A percentile compares a stretch with the other conserved stretches of the same genome.
These are phyloP conservation scores for Stemphylium beticola DNA, from an alignment of 2,329 filamentous ascomycete genomes.

Conservation along the genomic window DNA sequence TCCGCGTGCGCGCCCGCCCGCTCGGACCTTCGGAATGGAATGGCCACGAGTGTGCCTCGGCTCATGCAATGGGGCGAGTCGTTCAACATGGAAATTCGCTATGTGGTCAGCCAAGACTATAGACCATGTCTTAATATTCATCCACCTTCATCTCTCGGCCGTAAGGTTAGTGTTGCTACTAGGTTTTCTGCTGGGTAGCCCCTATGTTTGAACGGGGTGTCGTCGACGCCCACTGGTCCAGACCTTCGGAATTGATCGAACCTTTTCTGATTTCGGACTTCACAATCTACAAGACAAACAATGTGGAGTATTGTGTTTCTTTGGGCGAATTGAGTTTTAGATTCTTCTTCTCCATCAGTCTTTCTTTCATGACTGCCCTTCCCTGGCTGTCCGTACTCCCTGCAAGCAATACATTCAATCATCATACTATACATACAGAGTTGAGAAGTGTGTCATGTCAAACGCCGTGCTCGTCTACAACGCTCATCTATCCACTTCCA, in stretches of 20 bases:
- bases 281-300: neutral
- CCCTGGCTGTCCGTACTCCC: constrained; percentile 6
- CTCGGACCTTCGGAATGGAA: constrained; percentile 20
- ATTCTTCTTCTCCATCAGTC: neutral
- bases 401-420: constrained; percentile 12
- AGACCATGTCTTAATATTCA: neutral
- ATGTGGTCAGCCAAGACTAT: constrained; percentile 1
- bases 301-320: neutral
- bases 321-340: neutral
- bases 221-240: neutral
- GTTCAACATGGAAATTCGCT: constrained; percentile 10
- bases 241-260: neutral
- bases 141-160: neutral
- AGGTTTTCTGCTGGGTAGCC: neutral
- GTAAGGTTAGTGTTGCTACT: neutral
- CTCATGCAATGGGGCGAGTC: constrained; percentile 6
- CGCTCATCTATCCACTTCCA: constrained; percentile 25
- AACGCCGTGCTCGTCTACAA: constrained; percentile 16
- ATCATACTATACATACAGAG: constrained; percentile 35
- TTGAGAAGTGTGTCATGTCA: constrained; percentile 32
- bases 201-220: constrained; percentile 3
- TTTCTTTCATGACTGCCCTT: neutral
- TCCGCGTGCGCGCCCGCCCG: constrained; percentile 10
- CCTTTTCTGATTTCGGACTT: neutral
- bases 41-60: constrained; percentile 29